Evolutionary conservation across 2,329 filamentous ascomycete genomes (phyloP).

Genomic region (Verticillium tricorpus): DNA sequence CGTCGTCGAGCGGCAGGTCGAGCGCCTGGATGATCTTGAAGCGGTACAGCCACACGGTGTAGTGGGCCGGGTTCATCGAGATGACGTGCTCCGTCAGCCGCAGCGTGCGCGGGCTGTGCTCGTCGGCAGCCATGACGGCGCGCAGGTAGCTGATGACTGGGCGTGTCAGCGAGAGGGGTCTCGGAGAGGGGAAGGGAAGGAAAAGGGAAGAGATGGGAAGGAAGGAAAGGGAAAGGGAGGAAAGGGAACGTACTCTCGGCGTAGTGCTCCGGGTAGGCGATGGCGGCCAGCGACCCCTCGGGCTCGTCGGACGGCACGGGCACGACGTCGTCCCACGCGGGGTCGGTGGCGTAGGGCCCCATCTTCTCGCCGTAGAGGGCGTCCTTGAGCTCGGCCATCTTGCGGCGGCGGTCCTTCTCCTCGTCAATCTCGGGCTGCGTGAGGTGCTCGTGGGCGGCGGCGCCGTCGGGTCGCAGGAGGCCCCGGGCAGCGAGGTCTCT

Average conservation of each 20-base stretch:
- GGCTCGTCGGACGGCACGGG: constrained; percentile 84
- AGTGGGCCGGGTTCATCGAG: constrained; percentile 89
- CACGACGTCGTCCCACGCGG: constrained; percentile 77
- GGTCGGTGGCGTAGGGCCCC: constrained; percentile 58
- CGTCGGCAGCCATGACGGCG: constrained; percentile 85
- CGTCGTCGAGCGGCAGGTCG: constrained; percentile 59
- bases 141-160: constrained; percentile 85
- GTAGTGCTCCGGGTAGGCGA: constrained; percentile 87
- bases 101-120: constrained; percentile 74
- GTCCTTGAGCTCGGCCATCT: constrained; percentile 46
- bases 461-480: constrained; percentile 2
- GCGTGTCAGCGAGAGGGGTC: constrained; percentile 1
- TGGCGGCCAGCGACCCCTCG: constrained; percentile 79
- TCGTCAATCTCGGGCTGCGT: constrained; percentile 35
- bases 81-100: constrained; percentile 87
- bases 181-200: constrained; percentile 1
- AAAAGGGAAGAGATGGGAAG: constrained; percentile 3
- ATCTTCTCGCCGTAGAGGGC: constrained; percentile 49
- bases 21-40: constrained; percentile 71
- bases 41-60: constrained; percentile 97
- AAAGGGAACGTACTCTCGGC: constrained; percentile 56
- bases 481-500: constrained; percentile 23
- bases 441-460: constrained; percentile 18
- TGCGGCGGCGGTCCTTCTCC: constrained; percentile 41
- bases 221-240: not conserved